Percentiles rank a stretch among this genome's conserved stretches.
Conservation (phyloP, 306 rosid genomes). For the Astragalus membranaceus region DNA sequence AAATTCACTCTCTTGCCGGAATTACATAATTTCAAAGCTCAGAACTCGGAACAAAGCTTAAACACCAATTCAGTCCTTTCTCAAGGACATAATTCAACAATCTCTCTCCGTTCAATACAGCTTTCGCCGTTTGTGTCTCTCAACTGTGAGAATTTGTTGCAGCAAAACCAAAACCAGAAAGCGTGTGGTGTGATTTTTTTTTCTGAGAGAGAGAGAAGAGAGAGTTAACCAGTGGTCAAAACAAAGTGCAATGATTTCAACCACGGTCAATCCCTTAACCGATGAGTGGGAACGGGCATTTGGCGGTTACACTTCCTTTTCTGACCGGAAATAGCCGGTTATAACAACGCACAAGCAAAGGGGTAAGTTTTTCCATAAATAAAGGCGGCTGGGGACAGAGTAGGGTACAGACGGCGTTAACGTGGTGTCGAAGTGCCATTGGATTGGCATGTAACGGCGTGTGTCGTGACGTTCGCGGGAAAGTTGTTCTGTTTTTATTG, state of each 20-base stretch:
- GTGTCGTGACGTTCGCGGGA: conserved; percentile 24
- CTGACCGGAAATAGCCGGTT: conserved; percentile 32
- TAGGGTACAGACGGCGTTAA: conserved; percentile 23
- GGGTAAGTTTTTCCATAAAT: not conserved
- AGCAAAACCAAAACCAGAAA: not conserved
- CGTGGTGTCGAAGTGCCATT: conserved; percentile 12
- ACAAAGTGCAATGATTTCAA: conserved; percentile 52
- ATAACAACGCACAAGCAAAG: not conserved
- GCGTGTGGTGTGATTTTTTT: not conserved
- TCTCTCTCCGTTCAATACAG: not conserved
- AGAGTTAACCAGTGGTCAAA: conserved; percentile 54
- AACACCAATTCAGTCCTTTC: not conserved
- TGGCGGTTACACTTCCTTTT: conserved; percentile 14
- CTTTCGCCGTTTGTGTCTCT: not conserved
- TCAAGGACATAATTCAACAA: not conserved
- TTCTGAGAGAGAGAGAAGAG: not conserved
- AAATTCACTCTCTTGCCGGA: not conserved
- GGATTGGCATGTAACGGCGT: conserved; percentile 39
- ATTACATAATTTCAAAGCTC: not conserved
- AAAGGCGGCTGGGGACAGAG: conserved; percentile 33
- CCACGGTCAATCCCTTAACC: conserved; percentile 63
- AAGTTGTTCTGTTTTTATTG: conserved; percentile 52
- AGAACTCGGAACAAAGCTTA: not conserved
- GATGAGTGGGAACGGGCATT: conserved; percentile 20
- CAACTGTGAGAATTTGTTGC: not conserved